Conservation (phyloP, 768 basidiomycete species). For the Flagelloscypha sp. region DNA sequence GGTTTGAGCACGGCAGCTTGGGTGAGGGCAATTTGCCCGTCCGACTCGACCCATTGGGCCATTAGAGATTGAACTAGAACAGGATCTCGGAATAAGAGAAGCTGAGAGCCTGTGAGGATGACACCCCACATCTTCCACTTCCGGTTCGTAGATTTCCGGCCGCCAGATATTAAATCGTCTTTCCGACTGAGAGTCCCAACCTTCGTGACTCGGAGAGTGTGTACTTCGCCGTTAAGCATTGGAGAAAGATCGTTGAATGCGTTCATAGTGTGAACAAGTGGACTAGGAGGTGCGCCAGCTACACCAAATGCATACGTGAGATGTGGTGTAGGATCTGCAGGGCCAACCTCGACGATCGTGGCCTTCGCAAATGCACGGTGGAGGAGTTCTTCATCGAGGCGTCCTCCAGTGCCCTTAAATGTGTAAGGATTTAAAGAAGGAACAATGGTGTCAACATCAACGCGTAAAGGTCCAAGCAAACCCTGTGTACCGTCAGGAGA, state of each 20-base stretch:
- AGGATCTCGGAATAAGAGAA: slow-evolving; percentile 81
- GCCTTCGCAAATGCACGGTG: slow-evolving; percentile 58
- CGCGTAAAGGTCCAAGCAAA: slow-evolving; percentile 58
- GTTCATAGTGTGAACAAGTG: slow-evolving; percentile 21
- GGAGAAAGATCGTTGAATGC: slow-evolving; percentile 17
- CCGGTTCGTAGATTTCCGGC: slow-evolving; percentile 63
- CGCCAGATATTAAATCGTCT: slow-evolving; percentile 68
- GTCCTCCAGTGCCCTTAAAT: slow-evolving; percentile 55
- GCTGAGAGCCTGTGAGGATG: slow-evolving; percentile 80
- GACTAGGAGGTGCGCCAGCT: slow-evolving; percentile 23
- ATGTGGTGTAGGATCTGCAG: slow-evolving; percentile 26
- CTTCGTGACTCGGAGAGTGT: slow-evolving; percentile 66
- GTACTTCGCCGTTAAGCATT: slow-evolving; percentile 21
- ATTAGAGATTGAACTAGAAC: slow-evolving; percentile 43
- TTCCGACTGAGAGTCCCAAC: slow-evolving; percentile 76
- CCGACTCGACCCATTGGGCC: slow-evolving; percentile 29
- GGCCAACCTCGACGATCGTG: slow-evolving; percentile 45
- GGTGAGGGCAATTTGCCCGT: slow-evolving; percentile 28
- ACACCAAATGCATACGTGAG: slow-evolving; percentile 29
- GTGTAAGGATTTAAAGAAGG: slow-evolving; percentile 57
- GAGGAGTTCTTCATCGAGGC: slow-evolving; percentile 62
- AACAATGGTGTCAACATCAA: slow-evolving; percentile 52
- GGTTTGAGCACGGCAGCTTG: slow-evolving; percentile 50
- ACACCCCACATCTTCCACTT: slow-evolving; percentile 90
- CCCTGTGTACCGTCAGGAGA: slow-evolving; percentile 35